Percentiles rank a stretch among this genome's conserved stretches.
Conservation (phyloP, 345 rosid species). For the Turritis glabra region DNA sequence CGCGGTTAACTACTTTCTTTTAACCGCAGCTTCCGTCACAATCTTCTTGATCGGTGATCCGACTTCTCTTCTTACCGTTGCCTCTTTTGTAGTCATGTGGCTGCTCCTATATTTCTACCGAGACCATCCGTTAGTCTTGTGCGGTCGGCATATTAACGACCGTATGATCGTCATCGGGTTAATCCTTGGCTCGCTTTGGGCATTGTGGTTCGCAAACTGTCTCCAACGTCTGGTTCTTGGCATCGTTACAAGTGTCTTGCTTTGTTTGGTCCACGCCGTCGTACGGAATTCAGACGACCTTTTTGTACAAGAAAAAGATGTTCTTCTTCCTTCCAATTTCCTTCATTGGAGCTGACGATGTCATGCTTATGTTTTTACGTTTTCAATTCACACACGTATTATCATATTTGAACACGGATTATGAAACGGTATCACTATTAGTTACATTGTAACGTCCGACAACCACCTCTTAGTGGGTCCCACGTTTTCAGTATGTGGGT, state of each 20-base stretch:
- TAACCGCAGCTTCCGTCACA: constrained; percentile 26
- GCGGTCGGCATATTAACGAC: constrained; percentile 40
- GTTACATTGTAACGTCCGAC: too few relatives aligned
- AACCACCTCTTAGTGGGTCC: too few relatives aligned
- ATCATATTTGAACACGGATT: neutral
- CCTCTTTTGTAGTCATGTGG: constrained; percentile 40
- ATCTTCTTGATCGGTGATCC: constrained; percentile 38
- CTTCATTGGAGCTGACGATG: constrained; percentile 32
- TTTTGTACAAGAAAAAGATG: constrained; percentile 37
- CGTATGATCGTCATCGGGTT: constrained; percentile 35
- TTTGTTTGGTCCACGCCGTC: constrained; percentile 43
- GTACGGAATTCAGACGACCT: constrained; percentile 42
- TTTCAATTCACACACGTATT: neutral
- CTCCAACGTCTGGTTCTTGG: constrained; percentile 37
- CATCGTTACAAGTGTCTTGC: constrained; percentile 24
- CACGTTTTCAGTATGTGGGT: too few relatives aligned
- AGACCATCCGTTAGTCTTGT: constrained; percentile 46
- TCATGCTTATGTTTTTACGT: neutral
- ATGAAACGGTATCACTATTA: too few relatives aligned
- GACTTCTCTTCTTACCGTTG: constrained; percentile 36
- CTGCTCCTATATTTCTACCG: constrained; percentile 43
- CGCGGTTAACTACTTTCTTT: constrained; percentile 44
- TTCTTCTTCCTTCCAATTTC: constrained; percentile 31
- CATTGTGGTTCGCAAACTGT: constrained; percentile 41
- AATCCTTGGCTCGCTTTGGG: constrained; percentile 34